A percentile compares a stretch with the other conserved stretches of the same genome.
These are phyloP conservation scores for Filosporella fistucella DNA, from an alignment of 495 filamentous ascomycete species.

Conservation along the genomic window DNA sequence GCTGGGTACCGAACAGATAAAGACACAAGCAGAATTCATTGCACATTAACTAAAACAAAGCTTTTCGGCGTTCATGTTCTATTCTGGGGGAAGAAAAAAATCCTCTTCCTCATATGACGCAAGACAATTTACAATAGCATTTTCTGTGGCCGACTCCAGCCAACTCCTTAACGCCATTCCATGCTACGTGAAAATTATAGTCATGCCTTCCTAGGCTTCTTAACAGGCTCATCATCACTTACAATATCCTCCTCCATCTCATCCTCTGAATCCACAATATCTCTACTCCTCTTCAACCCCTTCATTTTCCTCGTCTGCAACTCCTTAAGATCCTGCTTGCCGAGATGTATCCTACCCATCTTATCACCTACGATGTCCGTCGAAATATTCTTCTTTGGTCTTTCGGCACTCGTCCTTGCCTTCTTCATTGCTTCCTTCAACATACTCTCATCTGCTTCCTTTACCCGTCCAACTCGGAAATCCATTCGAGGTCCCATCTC, in stretches of 20 bases:
- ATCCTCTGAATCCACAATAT: conserved; percentile 44
- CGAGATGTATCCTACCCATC: conserved; percentile 87
- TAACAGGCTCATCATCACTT: conserved; percentile 23
- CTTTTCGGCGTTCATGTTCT: no score
- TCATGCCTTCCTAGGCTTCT: conserved; percentile 12
- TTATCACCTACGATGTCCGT: conserved; percentile 94
- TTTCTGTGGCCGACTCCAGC: conserved; percentile 1
- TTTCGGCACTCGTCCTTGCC: conserved; percentile 68
- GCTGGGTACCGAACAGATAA: no score
- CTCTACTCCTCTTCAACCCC: conserved; percentile 79
- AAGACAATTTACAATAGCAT: no score
- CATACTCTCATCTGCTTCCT: conserved; percentile 67
- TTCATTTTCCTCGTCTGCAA: conserved; percentile 99
- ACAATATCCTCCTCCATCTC: conserved; percentile 32
- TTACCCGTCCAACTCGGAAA: conserved; percentile 78
- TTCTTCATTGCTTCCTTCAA: conserved; percentile 90
- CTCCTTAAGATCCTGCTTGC: conserved; percentile 80
- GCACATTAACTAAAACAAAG: no score
- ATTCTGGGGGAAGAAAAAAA: no score
- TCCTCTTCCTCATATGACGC: no score
- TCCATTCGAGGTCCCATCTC: conserved; percentile 96
- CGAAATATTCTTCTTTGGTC: conserved; percentile 90
- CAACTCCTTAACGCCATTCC: conserved; percentile 12
- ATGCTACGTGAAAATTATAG: not conserved
- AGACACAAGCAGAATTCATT: no score